phyloP scores from a whole-genome alignment of 441 rosid species.

The Brassica hybrid region DNA sequence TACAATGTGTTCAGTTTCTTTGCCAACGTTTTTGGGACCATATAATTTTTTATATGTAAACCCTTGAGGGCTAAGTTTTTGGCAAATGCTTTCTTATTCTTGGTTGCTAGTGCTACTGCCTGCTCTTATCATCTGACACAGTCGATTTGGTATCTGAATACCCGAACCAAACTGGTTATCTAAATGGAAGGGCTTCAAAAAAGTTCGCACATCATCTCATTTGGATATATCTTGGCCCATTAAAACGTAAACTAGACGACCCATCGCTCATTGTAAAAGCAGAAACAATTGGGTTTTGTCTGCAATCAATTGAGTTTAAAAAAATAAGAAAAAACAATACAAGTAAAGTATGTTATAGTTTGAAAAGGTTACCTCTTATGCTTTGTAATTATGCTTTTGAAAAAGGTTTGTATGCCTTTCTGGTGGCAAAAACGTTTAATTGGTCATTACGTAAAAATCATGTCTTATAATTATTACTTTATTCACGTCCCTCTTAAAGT shows the following conservation, averaged over 20 bases:
- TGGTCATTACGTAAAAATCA: constrained; percentile 32
- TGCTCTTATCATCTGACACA: too few relatives aligned
- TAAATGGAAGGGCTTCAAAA: not conserved
- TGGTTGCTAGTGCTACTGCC: not conserved
- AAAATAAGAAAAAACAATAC: too few relatives aligned
- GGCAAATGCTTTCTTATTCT: constrained; percentile 6
- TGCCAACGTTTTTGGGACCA: constrained; percentile 29
- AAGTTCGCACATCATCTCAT: not conserved
- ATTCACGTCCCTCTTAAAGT: constrained; percentile 35
- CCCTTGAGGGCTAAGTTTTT: constrained; percentile 31
- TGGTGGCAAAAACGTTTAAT: constrained; percentile 35
- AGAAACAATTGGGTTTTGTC: constrained; percentile 5
- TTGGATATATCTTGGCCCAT: not conserved
- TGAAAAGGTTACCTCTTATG: not conserved
- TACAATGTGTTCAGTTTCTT: constrained; percentile 30
- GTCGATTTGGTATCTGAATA: not conserved
- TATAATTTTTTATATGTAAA: constrained; percentile 19
- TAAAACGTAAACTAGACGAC: too few relatives aligned
- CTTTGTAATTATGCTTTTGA: constrained; percentile 18
- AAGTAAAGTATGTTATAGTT: not conserved
- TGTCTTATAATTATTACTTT: constrained; percentile 11
- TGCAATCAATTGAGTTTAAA: not conserved
- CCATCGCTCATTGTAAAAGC: too few relatives aligned
- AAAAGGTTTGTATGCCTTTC: constrained; percentile 38
- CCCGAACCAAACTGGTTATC: not conserved